Evolutionary conservation across 306 rosid genomes (phyloP).

Genomic region (Carpinus fangiana): DNA sequence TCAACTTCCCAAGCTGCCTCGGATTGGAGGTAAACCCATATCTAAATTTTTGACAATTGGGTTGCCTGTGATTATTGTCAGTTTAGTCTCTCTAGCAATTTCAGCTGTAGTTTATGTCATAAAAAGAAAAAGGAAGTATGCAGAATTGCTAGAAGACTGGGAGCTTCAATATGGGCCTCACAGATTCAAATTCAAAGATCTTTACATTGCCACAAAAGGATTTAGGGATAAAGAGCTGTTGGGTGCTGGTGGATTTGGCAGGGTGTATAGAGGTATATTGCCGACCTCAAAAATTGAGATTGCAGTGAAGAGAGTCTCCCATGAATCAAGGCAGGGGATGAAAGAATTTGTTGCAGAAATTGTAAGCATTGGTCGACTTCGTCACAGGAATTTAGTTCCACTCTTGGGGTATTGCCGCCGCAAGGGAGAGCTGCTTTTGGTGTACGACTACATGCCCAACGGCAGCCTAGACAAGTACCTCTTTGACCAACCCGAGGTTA

Average conservation of each 20-base stretch:
- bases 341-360: conserved; percentile 42
- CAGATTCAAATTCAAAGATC: too few species aligned
- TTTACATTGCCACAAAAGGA: conserved; percentile 37
- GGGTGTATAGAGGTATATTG: conserved; percentile 30
- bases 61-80: conserved; percentile 13
- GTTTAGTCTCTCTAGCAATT: conserved; percentile 1
- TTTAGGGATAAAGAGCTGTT: conserved; percentile 33
- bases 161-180: too few species aligned
- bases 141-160: conserved; percentile 39
- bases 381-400: conserved; percentile 32
- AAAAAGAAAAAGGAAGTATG: conserved; percentile 26
- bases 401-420: conserved; percentile 40
- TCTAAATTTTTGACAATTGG: conserved; percentile 26
- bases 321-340: conserved; percentile 43
- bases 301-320: conserved; percentile 36
- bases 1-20: conserved; percentile 48
- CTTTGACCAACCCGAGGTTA: conserved; percentile 5
- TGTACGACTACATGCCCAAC: too few species aligned
- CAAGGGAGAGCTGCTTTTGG: conserved; percentile 28
- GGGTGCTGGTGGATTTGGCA: conserved; percentile 40
- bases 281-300: conserved; percentile 25
- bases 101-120: conserved; percentile 25
- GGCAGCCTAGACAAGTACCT: too few species aligned
- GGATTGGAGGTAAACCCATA: conserved; percentile 8
- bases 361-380: conserved; percentile 32